Evolutionary conservation across 345 rosid genomes (phyloP).

Genomic region (Arabis alpina): DNA sequence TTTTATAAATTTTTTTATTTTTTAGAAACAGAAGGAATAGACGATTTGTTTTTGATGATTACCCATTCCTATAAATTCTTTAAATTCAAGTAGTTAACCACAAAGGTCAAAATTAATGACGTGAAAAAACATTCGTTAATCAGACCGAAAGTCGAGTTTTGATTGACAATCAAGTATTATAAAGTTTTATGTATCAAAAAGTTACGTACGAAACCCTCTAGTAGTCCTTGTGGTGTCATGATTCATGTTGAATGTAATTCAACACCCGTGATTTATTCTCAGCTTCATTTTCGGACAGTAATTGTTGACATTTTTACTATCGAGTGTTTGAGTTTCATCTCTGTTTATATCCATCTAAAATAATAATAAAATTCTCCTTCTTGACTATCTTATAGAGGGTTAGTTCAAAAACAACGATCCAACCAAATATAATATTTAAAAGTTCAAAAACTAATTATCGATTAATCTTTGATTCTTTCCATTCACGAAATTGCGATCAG

Average conservation of each 20-base stretch:
- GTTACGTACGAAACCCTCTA: background rate
- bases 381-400: too few species aligned
- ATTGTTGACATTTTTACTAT: slow-evolving; percentile 3
- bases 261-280: slow-evolving; percentile 28
- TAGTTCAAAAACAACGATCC: too few species aligned
- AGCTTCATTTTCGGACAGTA: slow-evolving; percentile 5
- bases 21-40: too few species aligned
- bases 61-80: too few species aligned
- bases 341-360: too few species aligned
- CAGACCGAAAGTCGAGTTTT: background rate
- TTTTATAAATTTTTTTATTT: too few species aligned
- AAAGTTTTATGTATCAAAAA: background rate
- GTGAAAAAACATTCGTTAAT: background rate
- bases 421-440: too few species aligned
- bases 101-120: background rate
- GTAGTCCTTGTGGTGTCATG: background rate
- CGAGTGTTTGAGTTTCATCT: too few species aligned
- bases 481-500: too few species aligned
- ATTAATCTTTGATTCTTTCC: too few species aligned
- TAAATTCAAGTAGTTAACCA: background rate
- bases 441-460: too few species aligned
- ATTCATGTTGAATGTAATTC: slow-evolving; percentile 2
- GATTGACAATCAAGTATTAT: background rate
- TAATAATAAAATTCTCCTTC: too few species aligned
- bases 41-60: background rate